phyloP scores from a whole-genome alignment of 495 filamentous ascomycete species.

The Xeromyces bisporus region DNA sequence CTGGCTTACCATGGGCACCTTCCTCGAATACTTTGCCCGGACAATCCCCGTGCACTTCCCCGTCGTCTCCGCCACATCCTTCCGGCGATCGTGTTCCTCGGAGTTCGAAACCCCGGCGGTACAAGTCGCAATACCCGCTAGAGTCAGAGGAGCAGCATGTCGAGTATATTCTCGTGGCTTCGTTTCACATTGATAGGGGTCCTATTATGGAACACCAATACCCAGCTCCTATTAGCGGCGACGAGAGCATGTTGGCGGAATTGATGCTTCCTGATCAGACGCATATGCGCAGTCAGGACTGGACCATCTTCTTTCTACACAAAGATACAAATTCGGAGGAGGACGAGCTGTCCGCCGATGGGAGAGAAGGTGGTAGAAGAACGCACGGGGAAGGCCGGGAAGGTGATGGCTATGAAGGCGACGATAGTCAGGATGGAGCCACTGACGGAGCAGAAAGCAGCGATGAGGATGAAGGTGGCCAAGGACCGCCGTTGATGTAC shows the following conservation, averaged over 20 bases:
- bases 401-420: constrained; percentile 22
- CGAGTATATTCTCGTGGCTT: constrained; percentile 96
- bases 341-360: constrained; percentile 42
- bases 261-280: constrained; percentile 98
- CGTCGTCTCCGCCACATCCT: constrained; percentile 25
- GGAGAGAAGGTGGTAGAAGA: constrained; percentile 39
- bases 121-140: constrained; percentile 76
- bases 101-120: constrained; percentile 27
- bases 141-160: constrained; percentile 78
- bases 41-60: constrained; percentile 36
- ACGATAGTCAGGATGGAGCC: constrained; percentile 16
- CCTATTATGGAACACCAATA: constrained; percentile 98
- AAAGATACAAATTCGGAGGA: constrained; percentile 76
- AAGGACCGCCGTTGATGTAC: constrained; percentile 86
- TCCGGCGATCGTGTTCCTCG: constrained; percentile 25
- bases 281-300: constrained; percentile 88
- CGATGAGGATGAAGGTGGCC: constrained; percentile 42
- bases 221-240: constrained; percentile 84
- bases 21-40: constrained; percentile 35
- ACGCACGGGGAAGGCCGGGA: constrained; percentile 25
- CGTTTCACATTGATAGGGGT: constrained; percentile 90
- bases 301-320: constrained; percentile 98
- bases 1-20: constrained; percentile 38
- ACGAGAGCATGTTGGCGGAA: constrained; percentile 94
- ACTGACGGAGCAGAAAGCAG: constrained; percentile 30